Conservation (phyloP, 345 rosid species). For the Melaleuca quinquenervia region DNA sequence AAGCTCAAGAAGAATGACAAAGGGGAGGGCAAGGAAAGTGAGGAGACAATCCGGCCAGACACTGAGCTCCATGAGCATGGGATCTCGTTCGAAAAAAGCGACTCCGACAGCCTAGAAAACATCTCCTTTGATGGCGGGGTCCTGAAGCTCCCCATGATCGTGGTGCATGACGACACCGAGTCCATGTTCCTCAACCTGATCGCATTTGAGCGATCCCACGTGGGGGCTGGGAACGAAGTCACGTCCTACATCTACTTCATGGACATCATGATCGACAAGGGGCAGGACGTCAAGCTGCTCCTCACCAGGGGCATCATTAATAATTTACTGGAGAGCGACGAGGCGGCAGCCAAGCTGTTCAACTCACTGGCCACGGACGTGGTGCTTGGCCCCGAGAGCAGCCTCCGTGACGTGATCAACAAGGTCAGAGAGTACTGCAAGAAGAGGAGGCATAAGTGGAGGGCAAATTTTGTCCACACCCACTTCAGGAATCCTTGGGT, state of each 20-base stretch:
- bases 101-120: not conserved
- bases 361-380: slow-evolving; percentile 25
- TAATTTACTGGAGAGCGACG: slow-evolving; percentile 28
- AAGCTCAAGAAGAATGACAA: not conserved
- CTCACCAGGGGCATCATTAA: slow-evolving; percentile 24
- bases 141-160: not conserved
- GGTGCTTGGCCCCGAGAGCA: slow-evolving; percentile 15
- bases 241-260: slow-evolving; percentile 25
- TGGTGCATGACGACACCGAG: not conserved
- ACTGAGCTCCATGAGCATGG: not conserved
- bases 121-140: not conserved
- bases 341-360: slow-evolving; percentile 33
- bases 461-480: slow-evolving; percentile 29
- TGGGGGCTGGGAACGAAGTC: slow-evolving; percentile 15
- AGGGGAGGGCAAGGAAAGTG: not conserved
- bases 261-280: slow-evolving; percentile 28
- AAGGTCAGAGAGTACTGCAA: slow-evolving; percentile 16
- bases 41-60: not conserved
- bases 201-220: slow-evolving; percentile 2
- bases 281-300: slow-evolving; percentile 26
- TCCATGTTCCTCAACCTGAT: slow-evolving; percentile 2
- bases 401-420: slow-evolving; percentile 7
- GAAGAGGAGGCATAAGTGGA: slow-evolving; percentile 30
- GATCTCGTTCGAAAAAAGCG: not conserved
- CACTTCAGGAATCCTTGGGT: slow-evolving; percentile 33